Conservation (phyloP, 345 rosid species). For the Aquilaria yunnanensis region DNA sequence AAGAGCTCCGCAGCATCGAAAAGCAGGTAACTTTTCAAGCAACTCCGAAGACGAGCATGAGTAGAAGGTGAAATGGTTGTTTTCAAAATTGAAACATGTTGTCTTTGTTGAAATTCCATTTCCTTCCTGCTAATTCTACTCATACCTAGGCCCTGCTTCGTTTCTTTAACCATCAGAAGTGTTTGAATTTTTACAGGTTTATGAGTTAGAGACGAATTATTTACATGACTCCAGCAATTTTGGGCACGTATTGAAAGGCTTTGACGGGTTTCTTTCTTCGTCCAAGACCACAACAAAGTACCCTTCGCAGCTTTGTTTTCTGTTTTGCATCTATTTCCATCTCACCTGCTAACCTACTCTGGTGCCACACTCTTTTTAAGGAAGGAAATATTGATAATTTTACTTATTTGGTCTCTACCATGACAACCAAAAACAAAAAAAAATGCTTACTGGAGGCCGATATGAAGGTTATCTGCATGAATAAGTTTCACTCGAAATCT, state of each 20-base stretch:
- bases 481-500: too few relatives aligned
- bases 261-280: conserved; percentile 45
- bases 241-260: conserved; percentile 37
- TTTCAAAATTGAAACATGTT: background rate
- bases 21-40: conserved; percentile 37
- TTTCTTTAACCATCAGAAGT: background rate
- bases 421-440: too few relatives aligned
- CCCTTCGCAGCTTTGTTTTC: background rate
- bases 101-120: background rate
- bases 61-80: background rate
- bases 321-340: background rate
- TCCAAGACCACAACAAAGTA: conserved; percentile 40
- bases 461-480: too few relatives aligned
- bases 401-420: too few relatives aligned
- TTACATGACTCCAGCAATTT: conserved; percentile 36
- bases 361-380: too few relatives aligned
- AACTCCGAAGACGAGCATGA: background rate
- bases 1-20: conserved; percentile 64
- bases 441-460: too few relatives aligned
- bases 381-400: too few relatives aligned
- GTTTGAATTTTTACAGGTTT: conserved; percentile 21
- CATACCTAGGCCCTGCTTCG: background rate
- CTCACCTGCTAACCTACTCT: too few relatives aligned
- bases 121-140: background rate
- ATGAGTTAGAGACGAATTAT: conserved; percentile 37